phyloP scores from a whole-genome alignment of 805 yeast species.

The Candida jianshihensis region DNA sequence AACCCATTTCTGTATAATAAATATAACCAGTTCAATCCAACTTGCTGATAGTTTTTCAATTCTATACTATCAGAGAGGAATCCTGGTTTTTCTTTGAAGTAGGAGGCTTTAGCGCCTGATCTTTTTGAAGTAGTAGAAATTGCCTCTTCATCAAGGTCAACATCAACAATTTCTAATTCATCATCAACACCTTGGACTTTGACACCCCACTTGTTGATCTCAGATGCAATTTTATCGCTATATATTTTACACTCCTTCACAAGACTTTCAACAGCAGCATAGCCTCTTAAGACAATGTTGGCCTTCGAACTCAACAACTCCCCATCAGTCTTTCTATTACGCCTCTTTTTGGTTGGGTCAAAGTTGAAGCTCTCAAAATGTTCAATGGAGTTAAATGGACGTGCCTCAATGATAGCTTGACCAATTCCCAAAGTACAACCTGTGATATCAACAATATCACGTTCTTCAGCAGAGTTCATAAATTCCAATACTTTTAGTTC shows the following conservation, averaged over 20 bases:
- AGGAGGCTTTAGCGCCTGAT: constrained; percentile 24
- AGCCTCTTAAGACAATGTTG: constrained; percentile 69
- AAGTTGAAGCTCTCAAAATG: constrained; percentile 55
- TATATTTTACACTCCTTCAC: constrained; percentile 76
- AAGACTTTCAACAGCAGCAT: constrained; percentile 90
- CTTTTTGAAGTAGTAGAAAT: constrained; percentile 24
- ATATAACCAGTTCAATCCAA: constrained; percentile 93
- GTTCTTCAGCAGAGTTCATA: constrained; percentile 66
- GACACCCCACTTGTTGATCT: constrained; percentile 88
- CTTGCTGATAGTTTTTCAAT: constrained; percentile 87
- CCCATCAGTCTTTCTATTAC: constrained; percentile 58
- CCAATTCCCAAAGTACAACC: constrained; percentile 65
- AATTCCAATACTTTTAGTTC: constrained; percentile 68
- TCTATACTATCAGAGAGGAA: constrained; percentile 55
- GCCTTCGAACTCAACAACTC: constrained; percentile 68
- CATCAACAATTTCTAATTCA: constrained; percentile 60
- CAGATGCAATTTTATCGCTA: constrained; percentile 62
- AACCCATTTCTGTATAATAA: constrained; percentile 69
- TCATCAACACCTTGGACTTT: constrained; percentile 54
- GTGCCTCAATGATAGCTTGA: constrained; percentile 46
- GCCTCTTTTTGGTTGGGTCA: constrained; percentile 27
- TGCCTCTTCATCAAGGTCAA: constrained; percentile 26
- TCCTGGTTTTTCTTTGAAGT: constrained; percentile 66
- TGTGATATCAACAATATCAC: constrained; percentile 77
- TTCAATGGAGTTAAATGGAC: constrained; percentile 64